Base-by-base conservation (phyloP, 2,329 filamentous ascomycete genomes). In the Herpomyces periplanetae region DNA sequence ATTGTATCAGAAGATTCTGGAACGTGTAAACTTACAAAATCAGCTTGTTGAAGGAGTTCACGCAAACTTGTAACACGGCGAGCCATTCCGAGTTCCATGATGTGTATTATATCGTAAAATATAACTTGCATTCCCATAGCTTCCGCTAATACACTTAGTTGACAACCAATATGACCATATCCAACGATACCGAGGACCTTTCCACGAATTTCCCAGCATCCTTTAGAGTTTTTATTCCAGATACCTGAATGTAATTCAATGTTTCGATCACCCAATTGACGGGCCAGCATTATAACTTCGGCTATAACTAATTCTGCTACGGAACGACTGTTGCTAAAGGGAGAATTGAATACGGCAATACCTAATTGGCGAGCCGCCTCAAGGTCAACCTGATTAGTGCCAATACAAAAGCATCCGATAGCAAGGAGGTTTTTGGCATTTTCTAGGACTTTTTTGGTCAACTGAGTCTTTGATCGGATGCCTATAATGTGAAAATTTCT, bases 261-360 rank as follows among this genome's bases (percentile, higher is more conserved):
- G 25, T 68, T 87, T 29, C 80, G 66, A 40, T 96, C 80, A 25
- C 68, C 62, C 13, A 96, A 49, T 41, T 96, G 80, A 23, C 80
- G 62, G 10, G 80, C 80, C 20, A 96, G 58, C 15, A 51, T 47
- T 32, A 96, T 88, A 34, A 96, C 73, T 41, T 88, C 75, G 20
- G 49, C 63, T 35, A 96, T 88, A 30, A 91, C 71, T 22, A 91
- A 49, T 45, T 96, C 80, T 22, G 80, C 80, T 19, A 96, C 80
- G 36, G 68, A 85, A 37, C 80, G 63, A 5, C 75, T 91, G 44
- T 96, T 96, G 43, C 66, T 73, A 42, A 96, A 96, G 2, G 80
- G 80, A 17, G 80, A 91, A 44, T 96, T 96, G 56, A 96, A 96
- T 27, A 96, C 80, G 13, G 73, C 71, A 36, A 91, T 87, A 28